These are phyloP conservation scores for Botrytis galanthina DNA, from an alignment of 2,329 filamentous ascomycete genomes.

Conservation along the genomic window DNA sequence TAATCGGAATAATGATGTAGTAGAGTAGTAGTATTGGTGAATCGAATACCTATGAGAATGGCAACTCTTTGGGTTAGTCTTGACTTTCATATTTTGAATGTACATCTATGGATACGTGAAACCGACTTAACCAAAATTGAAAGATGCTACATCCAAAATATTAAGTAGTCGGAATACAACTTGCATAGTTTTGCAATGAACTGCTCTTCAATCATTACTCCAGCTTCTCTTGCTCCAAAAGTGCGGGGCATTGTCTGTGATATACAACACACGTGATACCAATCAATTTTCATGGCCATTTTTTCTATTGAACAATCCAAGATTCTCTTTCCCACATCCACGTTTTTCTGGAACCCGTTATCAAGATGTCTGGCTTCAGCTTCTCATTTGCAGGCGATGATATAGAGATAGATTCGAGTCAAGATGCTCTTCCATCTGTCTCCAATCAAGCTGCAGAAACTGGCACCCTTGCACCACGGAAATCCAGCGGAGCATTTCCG, in stretches of 20 bases:
- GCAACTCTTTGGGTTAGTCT: background rate
- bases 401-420: constrained; percentile 47
- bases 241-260: constrained; percentile 6
- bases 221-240: background rate
- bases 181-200: background rate
- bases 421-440: constrained; percentile 5
- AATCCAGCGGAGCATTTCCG: constrained; percentile 52
- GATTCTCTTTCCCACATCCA: background rate
- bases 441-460: constrained; percentile 38
- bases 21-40: background rate
- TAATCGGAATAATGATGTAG: constrained; percentile 4
- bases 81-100: background rate
- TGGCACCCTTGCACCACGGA: constrained; percentile 30
- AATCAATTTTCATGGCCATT: constrained; percentile 12
- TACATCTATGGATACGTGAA: background rate
- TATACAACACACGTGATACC: background rate
- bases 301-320: background rate
- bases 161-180: background rate
- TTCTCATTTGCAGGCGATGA: constrained; percentile 64
- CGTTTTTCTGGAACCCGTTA: background rate
- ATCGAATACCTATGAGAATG: background rate
- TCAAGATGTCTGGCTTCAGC: constrained; percentile 31
- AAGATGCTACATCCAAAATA: background rate
- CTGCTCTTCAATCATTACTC: background rate
- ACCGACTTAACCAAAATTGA: background rate